Conservation (phyloP, 2,329 filamentous ascomycete species). For the Diaporthe ilicicola region DNA sequence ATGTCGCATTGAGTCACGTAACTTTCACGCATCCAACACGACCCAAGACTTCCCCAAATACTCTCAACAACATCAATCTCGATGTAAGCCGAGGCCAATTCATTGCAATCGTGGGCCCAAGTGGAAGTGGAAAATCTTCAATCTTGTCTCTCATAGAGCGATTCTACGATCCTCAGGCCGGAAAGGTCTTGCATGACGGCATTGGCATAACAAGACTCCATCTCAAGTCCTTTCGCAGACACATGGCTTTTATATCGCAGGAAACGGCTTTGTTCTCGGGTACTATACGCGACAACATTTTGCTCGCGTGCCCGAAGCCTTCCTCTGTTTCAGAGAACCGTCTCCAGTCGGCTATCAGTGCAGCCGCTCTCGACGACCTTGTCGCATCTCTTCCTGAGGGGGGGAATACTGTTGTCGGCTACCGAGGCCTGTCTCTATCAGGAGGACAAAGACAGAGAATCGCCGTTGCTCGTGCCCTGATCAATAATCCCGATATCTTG, state of each 20-base stretch:
- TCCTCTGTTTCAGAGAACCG: too few relatives aligned
- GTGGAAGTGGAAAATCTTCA: not conserved
- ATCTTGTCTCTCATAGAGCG: not conserved
- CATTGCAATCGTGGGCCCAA: not conserved
- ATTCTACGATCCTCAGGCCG: not conserved
- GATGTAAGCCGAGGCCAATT: not conserved
- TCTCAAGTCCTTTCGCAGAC: too few relatives aligned
- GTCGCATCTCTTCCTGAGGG: too few relatives aligned
- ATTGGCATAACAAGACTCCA: too few relatives aligned
- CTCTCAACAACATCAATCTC: not conserved
- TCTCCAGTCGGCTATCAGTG: too few relatives aligned
- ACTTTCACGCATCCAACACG: not conserved
- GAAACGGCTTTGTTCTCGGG: too few relatives aligned
- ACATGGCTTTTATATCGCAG: too few relatives aligned
- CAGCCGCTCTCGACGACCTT: too few relatives aligned
- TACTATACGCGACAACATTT: too few relatives aligned
- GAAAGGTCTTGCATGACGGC: not conserved
- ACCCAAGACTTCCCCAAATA: not conserved
- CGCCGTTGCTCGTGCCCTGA: conserved; percentile 65
- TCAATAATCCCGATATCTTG: conserved; percentile 64
- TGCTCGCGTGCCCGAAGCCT: too few relatives aligned
- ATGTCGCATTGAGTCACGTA: not conserved
- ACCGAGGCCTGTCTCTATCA: too few relatives aligned
- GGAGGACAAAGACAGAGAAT: conserved; percentile 70
- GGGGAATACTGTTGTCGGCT: too few relatives aligned